Percentiles rank a stretch among this genome's conserved stretches.
Conservation (phyloP, 2,329 filamentous ascomycete genomes). For the Cordyceps farinosa region DNA sequence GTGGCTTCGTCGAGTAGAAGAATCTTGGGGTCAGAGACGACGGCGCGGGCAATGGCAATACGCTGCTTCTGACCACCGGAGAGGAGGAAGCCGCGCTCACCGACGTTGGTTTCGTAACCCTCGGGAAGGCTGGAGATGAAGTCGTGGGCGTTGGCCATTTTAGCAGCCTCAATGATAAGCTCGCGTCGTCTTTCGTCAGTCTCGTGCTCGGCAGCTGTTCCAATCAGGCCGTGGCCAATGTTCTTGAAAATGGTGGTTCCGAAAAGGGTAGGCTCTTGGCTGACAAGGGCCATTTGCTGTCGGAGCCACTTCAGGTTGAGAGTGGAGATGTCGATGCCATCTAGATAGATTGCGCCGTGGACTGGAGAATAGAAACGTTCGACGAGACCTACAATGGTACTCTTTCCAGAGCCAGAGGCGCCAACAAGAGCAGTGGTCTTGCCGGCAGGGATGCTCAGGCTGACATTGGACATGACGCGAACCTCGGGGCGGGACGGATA, state of each 20-base stretch:
- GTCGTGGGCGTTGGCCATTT: conserved; percentile 90
- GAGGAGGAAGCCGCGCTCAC: conserved; percentile 86
- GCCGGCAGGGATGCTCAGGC: conserved; percentile 74
- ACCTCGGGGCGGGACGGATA: conserved; percentile 93
- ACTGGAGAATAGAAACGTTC: conserved; percentile 95
- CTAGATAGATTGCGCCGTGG: conserved; percentile 71
- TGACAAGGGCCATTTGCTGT: conserved; percentile 87
- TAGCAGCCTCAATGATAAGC: conserved; percentile 75
- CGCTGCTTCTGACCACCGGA: conserved; percentile 96
- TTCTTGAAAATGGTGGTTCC: conserved; percentile 85
- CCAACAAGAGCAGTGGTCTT: conserved; percentile 93
- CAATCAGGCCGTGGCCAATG: conserved; percentile 86
- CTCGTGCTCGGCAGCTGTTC: conserved; percentile 68
- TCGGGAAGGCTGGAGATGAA: conserved; percentile 81
- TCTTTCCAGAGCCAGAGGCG: conserved; percentile 91
- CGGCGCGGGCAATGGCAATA: conserved; percentile 86
- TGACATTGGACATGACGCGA: conserved; percentile 80
- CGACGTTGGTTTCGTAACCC: conserved; percentile 91
- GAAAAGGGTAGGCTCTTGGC: conserved; percentile 90
- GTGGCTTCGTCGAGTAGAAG: conserved; percentile 94
- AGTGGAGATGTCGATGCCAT: conserved; percentile 75
- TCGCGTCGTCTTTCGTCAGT: conserved; percentile 64
- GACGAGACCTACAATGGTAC: conserved; percentile 86
- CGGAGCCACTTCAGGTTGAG: conserved; percentile 89
- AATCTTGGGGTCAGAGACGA: conserved; percentile 89